Conservation (phyloP, 2,329 filamentous ascomycete species). For the Epichloe uncinata region DNA sequence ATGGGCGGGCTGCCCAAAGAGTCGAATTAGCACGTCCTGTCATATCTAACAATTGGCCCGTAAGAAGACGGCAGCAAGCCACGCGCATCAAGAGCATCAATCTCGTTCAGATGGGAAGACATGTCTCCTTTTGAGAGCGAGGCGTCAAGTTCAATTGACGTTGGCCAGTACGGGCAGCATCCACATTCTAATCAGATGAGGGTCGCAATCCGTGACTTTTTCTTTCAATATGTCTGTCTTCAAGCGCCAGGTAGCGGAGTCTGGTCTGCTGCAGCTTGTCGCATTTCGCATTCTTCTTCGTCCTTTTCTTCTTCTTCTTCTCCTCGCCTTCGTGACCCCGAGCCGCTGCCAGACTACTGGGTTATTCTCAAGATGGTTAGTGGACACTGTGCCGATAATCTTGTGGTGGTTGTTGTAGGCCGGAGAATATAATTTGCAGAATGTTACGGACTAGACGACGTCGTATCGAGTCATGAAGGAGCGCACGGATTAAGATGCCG, state of each 20-base stretch:
- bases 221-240: slow-evolving; percentile 6
- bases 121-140: too few relatives aligned
- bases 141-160: too few relatives aligned
- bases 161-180: too few relatives aligned
- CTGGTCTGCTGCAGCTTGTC: slow-evolving; percentile 2
- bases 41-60: neutral
- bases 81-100: neutral
- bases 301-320: neutral
- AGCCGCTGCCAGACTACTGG: neutral
- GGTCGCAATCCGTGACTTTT: neutral
- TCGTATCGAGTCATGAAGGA: neutral
- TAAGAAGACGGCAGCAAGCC: neutral
- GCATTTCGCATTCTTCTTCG: neutral
- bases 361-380: neutral
- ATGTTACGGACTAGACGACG: too few relatives aligned
- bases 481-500: neutral
- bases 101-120: too few relatives aligned
- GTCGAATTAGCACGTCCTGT: neutral
- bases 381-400: neutral
- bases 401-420: neutral
- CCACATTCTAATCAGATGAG: neutral
- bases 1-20: neutral
- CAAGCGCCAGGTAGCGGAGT: slow-evolving; percentile 1
- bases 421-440: too few relatives aligned
- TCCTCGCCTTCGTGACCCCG: too few relatives aligned